These are phyloP conservation scores for Trichoderma gamsii DNA, from an alignment of 495 filamentous ascomycete species.

Conservation along the genomic window DNA sequence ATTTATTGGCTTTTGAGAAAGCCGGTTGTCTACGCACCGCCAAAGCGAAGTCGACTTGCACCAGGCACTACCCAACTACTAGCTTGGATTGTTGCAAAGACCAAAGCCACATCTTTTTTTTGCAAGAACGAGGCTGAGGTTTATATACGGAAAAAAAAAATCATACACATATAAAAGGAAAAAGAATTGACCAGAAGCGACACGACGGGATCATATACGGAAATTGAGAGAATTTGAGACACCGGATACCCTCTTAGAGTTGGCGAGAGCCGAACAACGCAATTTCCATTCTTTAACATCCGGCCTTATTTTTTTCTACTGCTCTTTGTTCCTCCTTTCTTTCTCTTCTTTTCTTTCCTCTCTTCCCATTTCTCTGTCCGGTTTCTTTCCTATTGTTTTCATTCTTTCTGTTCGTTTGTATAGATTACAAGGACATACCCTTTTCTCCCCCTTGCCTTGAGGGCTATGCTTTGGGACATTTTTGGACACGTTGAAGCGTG, in stretches of 20 bases:
- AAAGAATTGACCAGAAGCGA: not conserved
- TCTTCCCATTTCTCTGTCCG: not conserved
- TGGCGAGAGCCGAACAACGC: not conserved
- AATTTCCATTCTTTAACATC: not conserved
- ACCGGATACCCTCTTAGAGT: slow-evolving; percentile 1
- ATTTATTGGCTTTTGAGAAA: not conserved
- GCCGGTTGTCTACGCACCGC: not conserved
- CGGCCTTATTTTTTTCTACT: not conserved
- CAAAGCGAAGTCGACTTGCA: not conserved
- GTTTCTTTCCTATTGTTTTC: not conserved
- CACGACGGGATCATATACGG: not conserved
- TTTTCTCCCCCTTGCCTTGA: not conserved
- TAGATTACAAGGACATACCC: slow-evolving; percentile 10
- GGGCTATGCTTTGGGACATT: not conserved
- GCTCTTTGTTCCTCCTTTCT: not conserved
- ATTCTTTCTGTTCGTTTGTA: not conserved
- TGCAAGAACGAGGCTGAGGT: not conserved
- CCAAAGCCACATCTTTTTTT: not conserved
- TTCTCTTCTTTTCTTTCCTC: not conserved
- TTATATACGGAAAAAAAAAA: not conserved
- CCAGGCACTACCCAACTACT: not conserved
- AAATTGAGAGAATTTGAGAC: not conserved
- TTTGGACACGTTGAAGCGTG: not conserved
- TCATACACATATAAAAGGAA: not conserved
- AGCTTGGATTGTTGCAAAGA: not conserved